These are phyloP conservation scores for Epichloe sibirici DNA, from an alignment of 2,329 filamentous ascomycete genomes.

Conservation along the genomic window DNA sequence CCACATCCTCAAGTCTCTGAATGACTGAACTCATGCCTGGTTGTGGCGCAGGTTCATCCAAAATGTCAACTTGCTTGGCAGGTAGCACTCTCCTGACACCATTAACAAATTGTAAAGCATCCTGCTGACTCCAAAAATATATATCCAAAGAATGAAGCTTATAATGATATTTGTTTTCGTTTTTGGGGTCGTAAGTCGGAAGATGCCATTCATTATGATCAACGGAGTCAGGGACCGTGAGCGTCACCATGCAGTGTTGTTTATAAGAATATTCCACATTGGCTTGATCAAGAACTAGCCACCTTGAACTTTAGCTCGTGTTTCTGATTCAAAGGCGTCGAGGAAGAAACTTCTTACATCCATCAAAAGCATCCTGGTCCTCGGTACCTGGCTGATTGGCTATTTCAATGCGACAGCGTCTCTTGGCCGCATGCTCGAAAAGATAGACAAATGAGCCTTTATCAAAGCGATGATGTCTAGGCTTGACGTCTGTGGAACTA, in stretches of 20 bases:
- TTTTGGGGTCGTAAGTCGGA: conserved; percentile 57
- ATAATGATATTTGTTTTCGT: conserved; percentile 70
- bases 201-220: conserved; percentile 59
- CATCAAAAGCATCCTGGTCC: conserved; percentile 69
- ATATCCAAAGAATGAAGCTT: conserved; percentile 63
- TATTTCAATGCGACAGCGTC: conserved; percentile 59
- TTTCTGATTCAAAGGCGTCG: background rate
- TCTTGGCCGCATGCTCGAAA: conserved; percentile 58
- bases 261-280: conserved; percentile 60
- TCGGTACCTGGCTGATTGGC: conserved; percentile 63
- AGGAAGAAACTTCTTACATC: conserved; percentile 41
- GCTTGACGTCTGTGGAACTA: conserved; percentile 50
- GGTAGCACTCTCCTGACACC: conserved; percentile 55
- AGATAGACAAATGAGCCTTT: conserved; percentile 71
- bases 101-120: conserved; percentile 59
- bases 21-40: conserved; percentile 55
- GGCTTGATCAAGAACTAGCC: conserved; percentile 50
- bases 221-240: conserved; percentile 46
- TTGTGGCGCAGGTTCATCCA: conserved; percentile 47
- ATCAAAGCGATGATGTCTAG: conserved; percentile 70
- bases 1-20: conserved; percentile 59
- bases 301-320: conserved; percentile 6
- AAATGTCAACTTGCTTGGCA: conserved; percentile 45
- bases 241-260: conserved; percentile 57
- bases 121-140: conserved; percentile 67